phyloP scores from a whole-genome alignment of 352 stramenopile species.

The Globisporangium acanthophoron region DNA sequence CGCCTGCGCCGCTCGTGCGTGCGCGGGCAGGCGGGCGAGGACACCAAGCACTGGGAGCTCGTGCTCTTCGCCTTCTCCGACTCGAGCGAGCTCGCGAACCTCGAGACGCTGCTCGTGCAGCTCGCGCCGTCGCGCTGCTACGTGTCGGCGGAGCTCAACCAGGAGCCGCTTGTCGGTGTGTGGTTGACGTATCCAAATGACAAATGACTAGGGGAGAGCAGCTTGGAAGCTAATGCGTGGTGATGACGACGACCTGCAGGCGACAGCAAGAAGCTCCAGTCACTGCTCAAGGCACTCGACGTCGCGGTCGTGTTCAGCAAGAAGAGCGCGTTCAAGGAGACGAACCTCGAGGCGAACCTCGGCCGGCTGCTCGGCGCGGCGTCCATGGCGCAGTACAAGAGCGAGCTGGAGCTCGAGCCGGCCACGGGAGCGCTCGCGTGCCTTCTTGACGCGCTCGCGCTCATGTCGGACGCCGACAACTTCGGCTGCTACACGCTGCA shows the following conservation, averaged over 20 bases:
- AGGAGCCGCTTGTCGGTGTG: slow-evolving; percentile 42
- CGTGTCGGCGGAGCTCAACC: slow-evolving; percentile 47
- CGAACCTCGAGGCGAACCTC: slow-evolving; percentile 61
- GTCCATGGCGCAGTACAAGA: slow-evolving; percentile 57
- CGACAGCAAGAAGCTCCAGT: slow-evolving; percentile 81
- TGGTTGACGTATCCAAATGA: neutral
- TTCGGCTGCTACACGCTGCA: slow-evolving; percentile 73
- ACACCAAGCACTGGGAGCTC: slow-evolving; percentile 83
- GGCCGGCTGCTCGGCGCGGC: slow-evolving; percentile 42
- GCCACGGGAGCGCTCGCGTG: slow-evolving; percentile 63
- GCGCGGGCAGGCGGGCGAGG: slow-evolving; percentile 58
- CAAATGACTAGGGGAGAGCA: no score
- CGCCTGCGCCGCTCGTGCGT: slow-evolving; percentile 69
- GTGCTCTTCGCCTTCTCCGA: slow-evolving; percentile 78
- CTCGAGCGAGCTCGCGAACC: slow-evolving; percentile 75
- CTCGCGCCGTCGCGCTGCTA: slow-evolving; percentile 72
- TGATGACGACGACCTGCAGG: slow-evolving; percentile 7
- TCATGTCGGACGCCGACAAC: slow-evolving; percentile 59
- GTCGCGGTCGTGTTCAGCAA: slow-evolving; percentile 60
- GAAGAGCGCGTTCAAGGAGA: slow-evolving; percentile 62
- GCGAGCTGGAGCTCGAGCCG: slow-evolving; percentile 61
- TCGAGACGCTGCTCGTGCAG: slow-evolving; percentile 83
- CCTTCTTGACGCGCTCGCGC: slow-evolving; percentile 57
- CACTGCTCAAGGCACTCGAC: slow-evolving; percentile 60
- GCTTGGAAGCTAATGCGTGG: neutral